Evolutionary conservation across 176 grass and related monocot genomes (phyloP).

Genomic region (Zoysia japonica): DNA sequence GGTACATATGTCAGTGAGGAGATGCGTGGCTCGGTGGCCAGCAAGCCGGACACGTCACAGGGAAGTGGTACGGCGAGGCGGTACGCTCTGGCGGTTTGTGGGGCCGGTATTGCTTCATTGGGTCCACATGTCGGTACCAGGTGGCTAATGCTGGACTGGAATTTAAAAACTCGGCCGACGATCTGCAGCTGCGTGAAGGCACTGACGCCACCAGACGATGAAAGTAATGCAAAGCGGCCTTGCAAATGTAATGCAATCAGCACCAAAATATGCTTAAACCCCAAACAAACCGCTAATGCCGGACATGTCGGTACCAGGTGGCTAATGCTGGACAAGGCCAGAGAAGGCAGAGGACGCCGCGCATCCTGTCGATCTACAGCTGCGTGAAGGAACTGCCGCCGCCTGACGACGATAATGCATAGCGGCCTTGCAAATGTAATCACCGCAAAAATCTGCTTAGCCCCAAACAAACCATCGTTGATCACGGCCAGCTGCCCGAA

Average conservation of each 20-base stretch:
- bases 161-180: background rate
- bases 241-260: background rate
- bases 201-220: no score
- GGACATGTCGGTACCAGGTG: no score
- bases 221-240: background rate
- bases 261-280: background rate
- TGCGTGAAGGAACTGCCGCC: background rate
- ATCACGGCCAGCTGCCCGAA: background rate
- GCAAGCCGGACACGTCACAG: background rate
- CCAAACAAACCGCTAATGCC: no score
- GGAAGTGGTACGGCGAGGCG: background rate
- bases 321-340: background rate
- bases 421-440: background rate
- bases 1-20: background rate
- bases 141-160: background rate
- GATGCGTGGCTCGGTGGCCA: background rate
- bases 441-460: background rate
- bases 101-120: background rate
- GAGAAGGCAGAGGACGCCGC: background rate
- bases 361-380: background rate
- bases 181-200: background rate
- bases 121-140: background rate
- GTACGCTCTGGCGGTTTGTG: background rate
- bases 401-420: background rate
- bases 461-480: background rate